These are phyloP conservation scores for Puccinia brachypodii DNA, from an alignment of 1,284 basidiomycete species.

Conservation along the genomic window DNA sequence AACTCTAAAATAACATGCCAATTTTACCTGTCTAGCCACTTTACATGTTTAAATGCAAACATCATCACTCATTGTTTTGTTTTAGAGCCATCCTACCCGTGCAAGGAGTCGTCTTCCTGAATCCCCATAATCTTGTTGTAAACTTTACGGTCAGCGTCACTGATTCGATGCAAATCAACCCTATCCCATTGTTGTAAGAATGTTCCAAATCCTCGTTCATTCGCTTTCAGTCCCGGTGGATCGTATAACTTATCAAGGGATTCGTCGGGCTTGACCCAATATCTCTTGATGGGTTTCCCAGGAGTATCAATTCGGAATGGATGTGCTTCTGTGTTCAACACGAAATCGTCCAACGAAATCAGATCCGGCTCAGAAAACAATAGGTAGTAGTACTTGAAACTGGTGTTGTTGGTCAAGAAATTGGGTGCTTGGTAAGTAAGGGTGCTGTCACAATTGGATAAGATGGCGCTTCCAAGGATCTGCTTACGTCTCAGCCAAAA, in stretches of 20 bases:
- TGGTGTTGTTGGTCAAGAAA: not conserved
- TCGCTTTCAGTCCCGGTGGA: not conserved
- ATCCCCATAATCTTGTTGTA: not conserved
- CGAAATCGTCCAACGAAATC: conserved; percentile 64
- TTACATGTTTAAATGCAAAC: too few relatives aligned
- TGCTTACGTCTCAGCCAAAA: conserved; percentile 63
- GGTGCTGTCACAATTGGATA: not conserved
- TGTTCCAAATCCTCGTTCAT: conserved; percentile 21
- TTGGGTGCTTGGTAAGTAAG: not conserved
- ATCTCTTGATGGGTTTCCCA: not conserved
- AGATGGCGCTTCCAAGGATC: not conserved
- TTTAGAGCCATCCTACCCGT: too few relatives aligned
- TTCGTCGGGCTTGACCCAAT: conserved; percentile 4
- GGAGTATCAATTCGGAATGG: not conserved
- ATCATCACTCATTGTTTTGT: too few relatives aligned
- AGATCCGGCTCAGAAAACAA: conserved; percentile 62
- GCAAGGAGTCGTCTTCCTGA: too few relatives aligned
- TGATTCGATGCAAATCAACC: not conserved
- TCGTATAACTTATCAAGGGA: conserved; percentile 14
- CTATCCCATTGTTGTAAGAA: conserved; percentile 39
- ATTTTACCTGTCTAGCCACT: too few relatives aligned
- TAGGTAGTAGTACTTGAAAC: conserved; percentile 54
- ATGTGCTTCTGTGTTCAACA: conserved; percentile 60
- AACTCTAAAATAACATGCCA: too few relatives aligned
- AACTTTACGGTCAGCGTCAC: not conserved